Evolutionary conservation across 2,329 filamentous ascomycete species (phyloP).

Genomic region (Knoxdaviesia proteae): DNA sequence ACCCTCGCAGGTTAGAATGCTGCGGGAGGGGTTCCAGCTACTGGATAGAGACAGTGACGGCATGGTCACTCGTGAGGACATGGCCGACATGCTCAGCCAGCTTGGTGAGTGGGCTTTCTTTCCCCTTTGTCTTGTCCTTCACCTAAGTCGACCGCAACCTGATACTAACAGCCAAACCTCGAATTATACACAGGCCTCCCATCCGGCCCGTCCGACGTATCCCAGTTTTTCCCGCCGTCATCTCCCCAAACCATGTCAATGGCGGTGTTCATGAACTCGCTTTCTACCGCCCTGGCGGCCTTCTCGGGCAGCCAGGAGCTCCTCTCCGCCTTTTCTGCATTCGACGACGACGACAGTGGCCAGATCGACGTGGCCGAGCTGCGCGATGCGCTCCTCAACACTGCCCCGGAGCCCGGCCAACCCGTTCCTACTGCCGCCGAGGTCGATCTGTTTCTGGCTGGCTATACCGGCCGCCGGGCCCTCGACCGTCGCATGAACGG

Average conservation of each 20-base stretch:
- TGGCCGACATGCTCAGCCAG: conserved; percentile 72
- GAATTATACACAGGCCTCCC: conserved; percentile 40
- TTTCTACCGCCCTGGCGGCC: conserved; percentile 52
- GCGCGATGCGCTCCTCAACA: conserved; percentile 63
- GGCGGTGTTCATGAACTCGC: conserved; percentile 63
- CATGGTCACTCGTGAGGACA: conserved; percentile 58
- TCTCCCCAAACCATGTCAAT: conserved; percentile 57
- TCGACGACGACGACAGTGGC: conserved; percentile 88
- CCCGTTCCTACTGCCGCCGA: conserved; percentile 45
- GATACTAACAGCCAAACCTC: too few relatives aligned
- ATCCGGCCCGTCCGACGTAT: conserved; percentile 47
- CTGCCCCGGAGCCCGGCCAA: conserved; percentile 54
- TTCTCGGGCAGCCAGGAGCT: conserved; percentile 66
- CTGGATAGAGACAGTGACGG: conserved; percentile 80
- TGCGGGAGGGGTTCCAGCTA: conserved; percentile 86
- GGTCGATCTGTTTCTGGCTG: conserved; percentile 69
- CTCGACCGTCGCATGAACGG: conserved; percentile 45
- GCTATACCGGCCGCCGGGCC: conserved; percentile 65
- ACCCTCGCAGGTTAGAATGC: conserved; percentile 61
- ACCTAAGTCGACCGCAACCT: not conserved
- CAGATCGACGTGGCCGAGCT: conserved; percentile 73
- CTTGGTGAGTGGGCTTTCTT: conserved; percentile 32
- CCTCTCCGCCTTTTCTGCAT: conserved; percentile 76
- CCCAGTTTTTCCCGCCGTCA: conserved; percentile 61
- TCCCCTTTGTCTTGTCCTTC: not conserved